Evolutionary conservation across 2,329 filamentous ascomycete species (phyloP), one percentile per base, ranked within the genome.

Genomic region (Pseudopyricularia javanii): DNA sequence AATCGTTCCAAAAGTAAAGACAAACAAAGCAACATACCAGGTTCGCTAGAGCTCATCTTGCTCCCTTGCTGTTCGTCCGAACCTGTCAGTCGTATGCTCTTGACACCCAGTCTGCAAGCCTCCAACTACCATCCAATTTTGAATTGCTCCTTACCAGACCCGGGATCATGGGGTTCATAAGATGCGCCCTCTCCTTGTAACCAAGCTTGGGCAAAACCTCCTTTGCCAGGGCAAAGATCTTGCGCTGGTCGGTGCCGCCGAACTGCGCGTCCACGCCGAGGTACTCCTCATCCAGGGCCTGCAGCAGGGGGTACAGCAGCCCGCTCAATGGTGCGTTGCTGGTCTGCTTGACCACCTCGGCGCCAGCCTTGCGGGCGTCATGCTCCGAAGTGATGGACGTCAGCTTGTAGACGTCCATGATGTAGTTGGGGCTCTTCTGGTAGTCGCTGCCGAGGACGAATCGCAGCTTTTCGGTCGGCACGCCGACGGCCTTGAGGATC

Each of bases 281-380:
- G 73, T 96, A 83, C 71, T 93, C 78, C 71, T 97, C 91, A 63
- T 97, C 91, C 48, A 97, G 73, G 1, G 87, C 87, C 70, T 97
- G 93, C 70, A 98, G 83, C 49, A 94, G 75, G 1, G 88, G 88
- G 73, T 94, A 94, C 56, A 91, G 78, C 12, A 91, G 74, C 1
- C 87, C 88, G 54, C 78, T 82, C 53, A 94, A 66, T 3, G 85
- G 79, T 9, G 85, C 81, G 62, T 91, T 90, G 54, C 80, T 79
- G 3, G 85, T 82, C 72, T 97, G 90, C 76, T 97, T 97, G 59
- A 98, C 91, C 7, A 97, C 82, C 69, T 97, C 93, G 2, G 89
- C 87, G 37, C 91, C 91, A 0, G 91, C 91, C 69, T 89, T 93
- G 69, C 90, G 88, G 15, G 90, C 88, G 63, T 93, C 83, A 64